Evolutionary conservation across 805 yeast species (phyloP).

Genomic region (Zygotorulaspora chibaensis): DNA sequence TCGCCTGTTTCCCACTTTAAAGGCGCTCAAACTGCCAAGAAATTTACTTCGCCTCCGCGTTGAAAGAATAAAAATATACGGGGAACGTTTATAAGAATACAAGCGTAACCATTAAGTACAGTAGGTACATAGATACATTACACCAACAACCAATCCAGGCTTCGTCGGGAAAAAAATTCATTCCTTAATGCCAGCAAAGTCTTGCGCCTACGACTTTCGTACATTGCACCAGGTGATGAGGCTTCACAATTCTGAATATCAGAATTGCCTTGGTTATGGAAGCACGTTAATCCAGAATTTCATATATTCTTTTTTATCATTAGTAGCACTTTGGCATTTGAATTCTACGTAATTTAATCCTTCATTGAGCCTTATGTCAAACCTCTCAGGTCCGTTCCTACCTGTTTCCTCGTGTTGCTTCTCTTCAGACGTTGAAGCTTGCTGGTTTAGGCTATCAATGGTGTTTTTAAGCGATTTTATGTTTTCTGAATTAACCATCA

Average conservation of each 20-base stretch:
- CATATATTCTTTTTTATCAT: slow-evolving; percentile 19
- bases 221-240: too few species aligned
- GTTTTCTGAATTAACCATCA: slow-evolving; percentile 26
- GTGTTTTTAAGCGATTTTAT: slow-evolving; percentile 13
- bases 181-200: too few species aligned
- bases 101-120: too few species aligned
- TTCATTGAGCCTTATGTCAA: slow-evolving; percentile 29
- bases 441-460: slow-evolving; percentile 6
- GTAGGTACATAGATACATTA: too few species aligned
- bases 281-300: slow-evolving; percentile 34
- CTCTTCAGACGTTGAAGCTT: slow-evolving; percentile 6
- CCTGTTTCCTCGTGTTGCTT: slow-evolving; percentile 6
- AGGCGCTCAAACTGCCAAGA: too few species aligned
- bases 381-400: slow-evolving; percentile 19
- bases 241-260: neutral
- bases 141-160: too few species aligned
- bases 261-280: neutral
- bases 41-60: too few species aligned
- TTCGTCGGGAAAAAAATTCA: too few species aligned
- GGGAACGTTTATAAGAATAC: too few species aligned
- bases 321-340: slow-evolving; percentile 18
- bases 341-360: slow-evolving; percentile 32
- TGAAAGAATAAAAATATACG: too few species aligned
- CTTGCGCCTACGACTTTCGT: too few species aligned
- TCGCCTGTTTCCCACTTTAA: too few species aligned